Percentiles rank a stretch among this genome's conserved stretches.
These are phyloP conservation scores for Arthroderma uncinatum DNA, from an alignment of 2,329 filamentous ascomycete genomes.

Conservation along the genomic window DNA sequence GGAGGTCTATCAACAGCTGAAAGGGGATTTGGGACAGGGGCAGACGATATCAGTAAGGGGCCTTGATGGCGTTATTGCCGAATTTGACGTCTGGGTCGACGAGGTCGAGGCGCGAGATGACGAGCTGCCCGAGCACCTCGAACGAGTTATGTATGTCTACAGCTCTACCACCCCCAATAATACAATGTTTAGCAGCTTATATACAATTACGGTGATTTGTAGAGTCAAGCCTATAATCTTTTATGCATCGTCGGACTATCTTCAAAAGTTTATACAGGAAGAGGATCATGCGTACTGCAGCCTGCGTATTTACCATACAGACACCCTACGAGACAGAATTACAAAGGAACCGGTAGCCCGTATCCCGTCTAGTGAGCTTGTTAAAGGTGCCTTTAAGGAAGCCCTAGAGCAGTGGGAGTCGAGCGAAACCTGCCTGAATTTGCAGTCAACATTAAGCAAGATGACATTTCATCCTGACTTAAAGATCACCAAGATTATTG, in stretches of 20 bases:
- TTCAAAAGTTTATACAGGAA: no score
- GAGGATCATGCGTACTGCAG: no score
- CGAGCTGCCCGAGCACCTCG: no score
- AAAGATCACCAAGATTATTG: constrained; percentile 11
- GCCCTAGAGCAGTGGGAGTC: background rate
- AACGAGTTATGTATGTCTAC: constrained; percentile 1
- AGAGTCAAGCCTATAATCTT: no score
- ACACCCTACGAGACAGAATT: background rate
- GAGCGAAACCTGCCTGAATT: background rate
- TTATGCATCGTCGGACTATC: no score
- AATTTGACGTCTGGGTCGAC: background rate
- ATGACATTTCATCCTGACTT: background rate
- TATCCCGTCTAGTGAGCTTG: background rate
- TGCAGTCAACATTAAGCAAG: background rate
- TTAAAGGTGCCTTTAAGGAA: background rate
- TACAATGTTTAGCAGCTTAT: no score
- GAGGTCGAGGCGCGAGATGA: no score
- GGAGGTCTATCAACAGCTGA: constrained; percentile 4
- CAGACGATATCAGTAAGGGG: background rate
- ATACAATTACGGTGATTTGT: no score
- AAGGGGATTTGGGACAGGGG: background rate
- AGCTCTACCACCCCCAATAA: background rate
- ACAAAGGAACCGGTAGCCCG: background rate
- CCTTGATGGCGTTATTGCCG: background rate
- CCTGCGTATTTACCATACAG: background rate